These are phyloP conservation scores for Blastobotrys arbuscula DNA, from an alignment of 1,139 yeast genomes.

Conservation along the genomic window DNA sequence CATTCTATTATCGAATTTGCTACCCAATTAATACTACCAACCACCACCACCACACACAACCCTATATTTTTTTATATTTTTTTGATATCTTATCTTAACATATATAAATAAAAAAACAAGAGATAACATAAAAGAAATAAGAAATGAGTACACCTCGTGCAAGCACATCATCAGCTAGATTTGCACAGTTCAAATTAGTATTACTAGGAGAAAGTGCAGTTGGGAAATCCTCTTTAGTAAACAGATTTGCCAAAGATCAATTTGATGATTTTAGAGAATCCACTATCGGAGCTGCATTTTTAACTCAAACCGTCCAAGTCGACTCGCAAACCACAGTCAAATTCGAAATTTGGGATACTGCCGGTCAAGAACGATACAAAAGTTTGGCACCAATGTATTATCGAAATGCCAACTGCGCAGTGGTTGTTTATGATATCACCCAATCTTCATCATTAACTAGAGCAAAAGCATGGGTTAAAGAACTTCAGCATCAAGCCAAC, in stretches of 20 bases:
- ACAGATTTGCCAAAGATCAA: slow-evolving; percentile 88
- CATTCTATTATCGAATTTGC: too few relatives aligned
- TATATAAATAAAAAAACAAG: not conserved
- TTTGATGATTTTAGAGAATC: slow-evolving; percentile 93
- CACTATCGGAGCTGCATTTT: slow-evolving; percentile 95
- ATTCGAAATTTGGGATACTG: slow-evolving; percentile 65
- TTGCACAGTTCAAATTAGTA: slow-evolving; percentile 77
- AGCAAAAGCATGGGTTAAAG: slow-evolving; percentile 96
- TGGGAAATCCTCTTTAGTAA: slow-evolving; percentile 85
- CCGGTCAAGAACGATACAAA: slow-evolving; percentile 90
- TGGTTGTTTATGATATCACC: slow-evolving; percentile 74
- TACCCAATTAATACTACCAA: too few relatives aligned
- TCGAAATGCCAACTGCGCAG: slow-evolving; percentile 81
- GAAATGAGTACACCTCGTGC: slow-evolving; percentile 29
- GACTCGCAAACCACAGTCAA: slow-evolving; percentile 47
- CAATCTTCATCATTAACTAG: slow-evolving; percentile 65
- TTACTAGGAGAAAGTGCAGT: slow-evolving; percentile 91
- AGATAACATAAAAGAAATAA: not conserved
- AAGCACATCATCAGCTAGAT: slow-evolving; percentile 36
- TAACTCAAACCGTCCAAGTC: slow-evolving; percentile 79
- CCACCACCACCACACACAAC: too few relatives aligned
- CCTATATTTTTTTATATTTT: too few relatives aligned
- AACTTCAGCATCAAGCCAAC: slow-evolving; percentile 83
- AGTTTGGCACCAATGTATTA: slow-evolving; percentile 88
- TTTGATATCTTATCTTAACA: too few relatives aligned